These are phyloP conservation scores for Cytauxzoon felis DNA, from an alignment of 169 alveolate genomes.

Conservation along the genomic window DNA sequence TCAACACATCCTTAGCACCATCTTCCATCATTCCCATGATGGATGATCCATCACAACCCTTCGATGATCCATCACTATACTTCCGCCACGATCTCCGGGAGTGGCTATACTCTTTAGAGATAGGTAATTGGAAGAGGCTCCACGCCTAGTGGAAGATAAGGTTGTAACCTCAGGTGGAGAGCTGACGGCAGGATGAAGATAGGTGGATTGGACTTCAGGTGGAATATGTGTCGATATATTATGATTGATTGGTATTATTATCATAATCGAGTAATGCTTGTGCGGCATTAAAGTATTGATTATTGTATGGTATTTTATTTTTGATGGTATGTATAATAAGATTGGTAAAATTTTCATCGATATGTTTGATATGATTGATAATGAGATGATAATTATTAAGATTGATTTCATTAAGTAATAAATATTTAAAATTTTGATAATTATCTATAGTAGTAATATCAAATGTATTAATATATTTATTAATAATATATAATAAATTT, in stretches of 20 bases:
- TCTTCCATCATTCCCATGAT: too few relatives aligned
- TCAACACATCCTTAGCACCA: too few relatives aligned
- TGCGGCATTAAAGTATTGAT: constrained; percentile 23
- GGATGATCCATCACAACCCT: too few relatives aligned
- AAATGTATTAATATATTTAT: constrained; percentile 16
- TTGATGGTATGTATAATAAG: constrained; percentile 6
- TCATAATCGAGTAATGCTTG: constrained; percentile 28
- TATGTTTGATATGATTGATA: constrained; percentile 6
- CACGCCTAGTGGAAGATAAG: too few relatives aligned
- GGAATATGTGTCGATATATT: background rate
- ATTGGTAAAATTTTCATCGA: constrained; percentile 20
- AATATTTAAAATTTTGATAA: constrained; percentile 26
- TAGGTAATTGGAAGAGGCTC: too few relatives aligned
- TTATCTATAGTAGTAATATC: constrained; percentile 25
- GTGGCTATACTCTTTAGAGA: too few relatives aligned
- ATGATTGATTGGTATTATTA: background rate
- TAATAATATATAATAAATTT: constrained; percentile 23
- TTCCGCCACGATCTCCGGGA: too few relatives aligned
- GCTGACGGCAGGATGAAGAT: too few relatives aligned
- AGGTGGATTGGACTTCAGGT: background rate
- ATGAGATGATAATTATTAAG: constrained; percentile 36
- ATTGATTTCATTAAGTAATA: constrained; percentile 6
- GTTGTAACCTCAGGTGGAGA: too few relatives aligned
- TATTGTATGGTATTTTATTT: constrained; percentile 2
- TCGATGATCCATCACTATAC: too few relatives aligned